These are phyloP conservation scores for Bruguiera gymnorhiza DNA, from an alignment of 345 rosid species.

Conservation along the genomic window DNA sequence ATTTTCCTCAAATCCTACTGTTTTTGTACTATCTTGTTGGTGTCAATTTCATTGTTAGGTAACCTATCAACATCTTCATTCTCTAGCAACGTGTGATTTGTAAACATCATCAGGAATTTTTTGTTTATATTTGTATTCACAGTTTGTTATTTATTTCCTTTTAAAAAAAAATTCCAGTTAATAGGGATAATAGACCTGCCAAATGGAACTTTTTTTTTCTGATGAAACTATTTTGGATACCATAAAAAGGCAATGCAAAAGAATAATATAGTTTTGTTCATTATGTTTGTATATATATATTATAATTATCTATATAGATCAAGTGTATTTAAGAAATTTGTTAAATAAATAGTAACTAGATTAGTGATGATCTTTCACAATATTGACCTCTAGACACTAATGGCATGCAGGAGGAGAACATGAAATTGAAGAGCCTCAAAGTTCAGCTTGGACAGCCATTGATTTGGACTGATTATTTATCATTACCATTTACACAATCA, in stretches of 20 bases:
- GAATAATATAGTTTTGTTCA: no score
- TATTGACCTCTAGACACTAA: not conserved
- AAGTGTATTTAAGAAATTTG: no score
- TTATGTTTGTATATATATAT: no score
- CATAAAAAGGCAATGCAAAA: no score
- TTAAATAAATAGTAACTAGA: no score
- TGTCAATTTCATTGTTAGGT: constrained; percentile 13
- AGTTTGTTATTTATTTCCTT: not conserved
- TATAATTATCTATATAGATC: no score
- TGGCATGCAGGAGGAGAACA: constrained; percentile 73
- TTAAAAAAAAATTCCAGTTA: no score
- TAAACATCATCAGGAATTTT: constrained; percentile 7
- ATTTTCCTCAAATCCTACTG: not conserved
- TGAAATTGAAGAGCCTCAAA: constrained; percentile 64
- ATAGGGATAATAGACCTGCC: not conserved
- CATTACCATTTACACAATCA: constrained; percentile 75
- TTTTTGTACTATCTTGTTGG: not conserved
- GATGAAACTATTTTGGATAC: no score
- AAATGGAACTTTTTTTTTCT: no score
- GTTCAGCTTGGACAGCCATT: constrained; percentile 55
- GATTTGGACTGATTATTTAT: constrained; percentile 77
- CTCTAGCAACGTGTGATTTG: constrained; percentile 13
- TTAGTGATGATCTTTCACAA: no score
- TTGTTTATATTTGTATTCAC: not conserved
- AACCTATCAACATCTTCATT: constrained; percentile 4